Evolutionary conservation across 2,329 filamentous ascomycete genomes (phyloP).

Genomic region (Nothophoma quercina): DNA sequence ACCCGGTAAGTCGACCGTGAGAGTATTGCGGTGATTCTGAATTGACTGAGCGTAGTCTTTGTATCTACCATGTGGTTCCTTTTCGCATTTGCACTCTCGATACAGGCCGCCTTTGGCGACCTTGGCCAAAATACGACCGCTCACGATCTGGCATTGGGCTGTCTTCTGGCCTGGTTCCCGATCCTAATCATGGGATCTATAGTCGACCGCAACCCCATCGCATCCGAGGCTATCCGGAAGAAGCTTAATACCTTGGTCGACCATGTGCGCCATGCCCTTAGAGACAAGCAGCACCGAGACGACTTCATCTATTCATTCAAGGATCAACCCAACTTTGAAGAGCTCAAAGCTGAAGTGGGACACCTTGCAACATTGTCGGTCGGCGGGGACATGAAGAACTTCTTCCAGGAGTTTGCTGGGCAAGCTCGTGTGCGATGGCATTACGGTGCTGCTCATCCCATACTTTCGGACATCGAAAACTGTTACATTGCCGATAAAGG

Average conservation of each 20-base stretch:
- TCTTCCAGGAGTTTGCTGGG: slow-evolving; percentile 53
- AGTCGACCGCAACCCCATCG: slow-evolving; percentile 56
- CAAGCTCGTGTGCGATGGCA: slow-evolving; percentile 48
- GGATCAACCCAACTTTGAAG: slow-evolving; percentile 27
- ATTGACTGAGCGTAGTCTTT: slow-evolving; percentile 35
- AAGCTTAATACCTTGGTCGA: slow-evolving; percentile 53
- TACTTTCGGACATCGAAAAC: slow-evolving; percentile 53
- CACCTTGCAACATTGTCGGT: slow-evolving; percentile 26
- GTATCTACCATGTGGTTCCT: slow-evolving; percentile 55
- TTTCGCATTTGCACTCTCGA: slow-evolving; percentile 47
- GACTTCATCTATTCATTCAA: slow-evolving; percentile 41
- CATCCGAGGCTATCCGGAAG: slow-evolving; percentile 49
- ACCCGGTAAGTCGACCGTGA: slow-evolving; percentile 33
- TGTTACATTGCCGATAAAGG: slow-evolving; percentile 50
- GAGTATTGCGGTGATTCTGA: too few species aligned
- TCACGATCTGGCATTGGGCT: slow-evolving; percentile 55
- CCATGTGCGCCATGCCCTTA: slow-evolving; percentile 44
- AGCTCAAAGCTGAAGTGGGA: slow-evolving; percentile 35
- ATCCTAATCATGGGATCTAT: slow-evolving; percentile 55
- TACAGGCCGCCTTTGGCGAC: slow-evolving; percentile 46
- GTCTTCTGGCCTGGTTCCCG: slow-evolving; percentile 56
- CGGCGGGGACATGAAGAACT: slow-evolving; percentile 37
- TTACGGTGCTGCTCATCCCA: slow-evolving; percentile 53
- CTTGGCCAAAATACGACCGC: slow-evolving; percentile 53
- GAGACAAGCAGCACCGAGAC: slow-evolving; percentile 34